Evolutionary conservation across 306 rosid genomes (phyloP).

Genomic region (Trifolium fragiferum): DNA sequence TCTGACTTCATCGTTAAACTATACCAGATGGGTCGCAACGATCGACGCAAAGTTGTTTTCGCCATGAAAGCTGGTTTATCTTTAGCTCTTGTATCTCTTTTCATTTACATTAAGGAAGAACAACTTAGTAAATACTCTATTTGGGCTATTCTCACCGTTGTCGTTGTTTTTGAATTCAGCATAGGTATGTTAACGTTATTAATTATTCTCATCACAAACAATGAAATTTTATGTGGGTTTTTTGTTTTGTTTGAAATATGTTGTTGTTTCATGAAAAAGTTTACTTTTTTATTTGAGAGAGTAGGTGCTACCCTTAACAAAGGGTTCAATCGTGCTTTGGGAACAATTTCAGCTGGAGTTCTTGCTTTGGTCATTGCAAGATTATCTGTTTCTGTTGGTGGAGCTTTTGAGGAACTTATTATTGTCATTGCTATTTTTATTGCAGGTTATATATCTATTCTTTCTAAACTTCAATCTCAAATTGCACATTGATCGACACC

Average conservation of each 20-base stretch:
- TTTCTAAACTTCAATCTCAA: background rate
- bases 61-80: conserved; percentile 65
- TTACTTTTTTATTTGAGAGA: background rate
- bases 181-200: conserved; percentile 62
- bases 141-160: conserved; percentile 81
- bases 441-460: conserved; percentile 56
- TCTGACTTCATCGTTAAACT: conserved; percentile 33
- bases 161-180: conserved; percentile 81
- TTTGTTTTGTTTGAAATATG: background rate
- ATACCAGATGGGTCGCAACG: conserved; percentile 69
- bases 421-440: conserved; percentile 57
- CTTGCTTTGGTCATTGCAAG: conserved; percentile 66
- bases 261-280: background rate
- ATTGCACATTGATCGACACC: background rate
- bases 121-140: conserved; percentile 56
- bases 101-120: conserved; percentile 58
- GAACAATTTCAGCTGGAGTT: conserved; percentile 76
- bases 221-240: background rate
- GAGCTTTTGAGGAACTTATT: conserved; percentile 53
- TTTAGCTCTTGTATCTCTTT: conserved; percentile 60
- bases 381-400: conserved; percentile 50
- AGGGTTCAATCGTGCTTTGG: conserved; percentile 82
- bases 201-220: background rate
- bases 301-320: conserved; percentile 77
- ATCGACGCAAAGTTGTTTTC: conserved; percentile 63